Conservation (phyloP, 345 rosid species). For the Triadica sebifera region DNA sequence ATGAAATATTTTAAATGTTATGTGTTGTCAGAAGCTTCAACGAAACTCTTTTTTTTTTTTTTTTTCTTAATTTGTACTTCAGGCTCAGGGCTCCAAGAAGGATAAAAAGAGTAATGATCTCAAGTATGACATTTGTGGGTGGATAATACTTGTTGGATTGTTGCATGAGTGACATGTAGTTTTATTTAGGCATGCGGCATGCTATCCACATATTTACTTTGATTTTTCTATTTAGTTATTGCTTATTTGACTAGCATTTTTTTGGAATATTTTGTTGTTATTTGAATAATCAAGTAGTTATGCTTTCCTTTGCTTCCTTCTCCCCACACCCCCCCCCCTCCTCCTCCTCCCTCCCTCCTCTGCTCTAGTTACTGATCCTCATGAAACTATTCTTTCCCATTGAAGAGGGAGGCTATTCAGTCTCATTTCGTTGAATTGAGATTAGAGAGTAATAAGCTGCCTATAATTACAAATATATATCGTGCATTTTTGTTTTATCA, state of each 20-base stretch:
- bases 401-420: too few relatives aligned
- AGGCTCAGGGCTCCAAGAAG: slow-evolving; percentile 31
- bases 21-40: neutral
- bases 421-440: too few relatives aligned
- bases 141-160: slow-evolving; percentile 30
- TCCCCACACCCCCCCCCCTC: too few relatives aligned
- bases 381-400: neutral
- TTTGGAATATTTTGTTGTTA: neutral
- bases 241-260: neutral
- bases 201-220: slow-evolving; percentile 6
- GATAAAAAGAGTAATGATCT: slow-evolving; percentile 22
- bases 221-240: neutral
- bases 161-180: slow-evolving; percentile 25
- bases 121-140: slow-evolving; percentile 26
- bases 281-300: neutral
- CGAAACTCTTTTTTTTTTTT: neutral
- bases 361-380: neutral
- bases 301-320: neutral
- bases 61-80: neutral
- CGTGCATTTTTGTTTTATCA: neutral
- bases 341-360: too few relatives aligned
- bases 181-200: slow-evolving; percentile 18
- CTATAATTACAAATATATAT: neutral
- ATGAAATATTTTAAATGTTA: too few relatives aligned
- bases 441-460: neutral